phyloP scores from a whole-genome alignment of 2,329 filamentous ascomycete genomes.

The Fusarium agapanthi region DNA sequence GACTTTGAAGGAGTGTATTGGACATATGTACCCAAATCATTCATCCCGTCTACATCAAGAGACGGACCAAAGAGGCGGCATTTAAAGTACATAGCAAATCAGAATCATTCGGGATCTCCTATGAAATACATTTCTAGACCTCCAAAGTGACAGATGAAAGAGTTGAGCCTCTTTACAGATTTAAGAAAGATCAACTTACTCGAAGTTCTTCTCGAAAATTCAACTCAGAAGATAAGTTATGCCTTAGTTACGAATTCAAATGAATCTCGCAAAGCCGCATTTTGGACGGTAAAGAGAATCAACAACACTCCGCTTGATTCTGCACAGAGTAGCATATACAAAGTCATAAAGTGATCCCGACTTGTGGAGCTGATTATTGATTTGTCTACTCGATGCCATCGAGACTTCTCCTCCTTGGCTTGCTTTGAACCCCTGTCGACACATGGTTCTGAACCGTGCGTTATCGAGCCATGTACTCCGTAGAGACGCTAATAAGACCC shows the following conservation, averaged over 20 bases:
- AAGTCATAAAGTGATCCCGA: slow-evolving; percentile 1
- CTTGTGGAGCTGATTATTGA: slow-evolving; percentile 8
- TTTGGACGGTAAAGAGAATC: background rate
- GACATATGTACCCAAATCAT: background rate
- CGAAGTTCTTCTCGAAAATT: background rate
- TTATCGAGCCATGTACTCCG: slow-evolving; percentile 26
- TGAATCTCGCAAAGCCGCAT: background rate
- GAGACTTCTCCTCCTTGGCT: slow-evolving; percentile 6
- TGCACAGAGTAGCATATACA: background rate
- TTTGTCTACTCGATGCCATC: background rate
- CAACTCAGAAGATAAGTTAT: background rate
- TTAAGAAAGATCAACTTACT: background rate
- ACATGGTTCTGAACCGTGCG: slow-evolving; percentile 6
- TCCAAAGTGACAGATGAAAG: background rate
- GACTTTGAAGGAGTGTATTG: background rate
- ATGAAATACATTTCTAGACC: background rate
- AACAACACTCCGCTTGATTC: background rate
- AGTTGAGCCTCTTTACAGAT: background rate
- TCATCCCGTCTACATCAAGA: background rate
- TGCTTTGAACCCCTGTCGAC: slow-evolving; percentile 11
- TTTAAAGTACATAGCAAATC: background rate
- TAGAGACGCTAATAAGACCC: background rate
- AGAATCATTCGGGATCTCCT: background rate
- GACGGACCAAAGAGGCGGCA: background rate
- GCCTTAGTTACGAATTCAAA: background rate